Conservation (phyloP, 2,329 filamentous ascomycete genomes). For the Penicillium sp. region DNA sequence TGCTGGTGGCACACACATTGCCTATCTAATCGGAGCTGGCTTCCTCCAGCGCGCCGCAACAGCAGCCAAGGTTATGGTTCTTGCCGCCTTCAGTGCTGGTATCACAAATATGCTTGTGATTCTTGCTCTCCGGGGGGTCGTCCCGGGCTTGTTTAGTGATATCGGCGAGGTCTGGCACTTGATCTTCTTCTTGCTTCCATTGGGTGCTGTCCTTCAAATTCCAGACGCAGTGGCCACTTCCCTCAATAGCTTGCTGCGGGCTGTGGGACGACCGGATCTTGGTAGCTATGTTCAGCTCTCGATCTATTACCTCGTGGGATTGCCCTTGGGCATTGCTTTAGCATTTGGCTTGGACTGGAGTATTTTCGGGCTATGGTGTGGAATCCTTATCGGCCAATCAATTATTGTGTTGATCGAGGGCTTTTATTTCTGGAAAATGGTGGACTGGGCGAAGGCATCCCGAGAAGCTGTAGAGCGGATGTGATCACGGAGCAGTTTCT, state of each 20-base stretch:
- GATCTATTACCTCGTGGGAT: slow-evolving; percentile 75
- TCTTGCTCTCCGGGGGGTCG: slow-evolving; percentile 62
- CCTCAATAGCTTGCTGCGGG: slow-evolving; percentile 78
- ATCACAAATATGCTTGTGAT: slow-evolving; percentile 70
- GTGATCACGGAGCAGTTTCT: neutral
- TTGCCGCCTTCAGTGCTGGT: slow-evolving; percentile 64
- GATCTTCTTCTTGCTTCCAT: slow-evolving; percentile 66
- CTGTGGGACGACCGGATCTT: slow-evolving; percentile 78
- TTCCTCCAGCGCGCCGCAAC: slow-evolving; percentile 73
- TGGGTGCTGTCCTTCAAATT: slow-evolving; percentile 80
- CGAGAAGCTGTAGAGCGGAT: slow-evolving; percentile 5
- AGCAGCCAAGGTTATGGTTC: slow-evolving; percentile 69
- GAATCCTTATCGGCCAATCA: slow-evolving; percentile 66
- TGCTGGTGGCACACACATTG: slow-evolving; percentile 77
- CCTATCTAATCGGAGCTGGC: slow-evolving; percentile 84
- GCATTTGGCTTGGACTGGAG: slow-evolving; percentile 74
- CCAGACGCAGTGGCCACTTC: slow-evolving; percentile 74
- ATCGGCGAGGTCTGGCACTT: slow-evolving; percentile 65
- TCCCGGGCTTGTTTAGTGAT: slow-evolving; percentile 70
- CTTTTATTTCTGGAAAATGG: slow-evolving; percentile 45
- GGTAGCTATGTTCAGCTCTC: slow-evolving; percentile 81
- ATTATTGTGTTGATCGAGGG: slow-evolving; percentile 54
- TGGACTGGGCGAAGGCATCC: slow-evolving; percentile 12
- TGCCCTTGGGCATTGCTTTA: slow-evolving; percentile 73
- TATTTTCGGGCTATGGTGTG: slow-evolving; percentile 73